Percentiles rank a stretch among this genome's conserved stretches.
Evolutionary conservation across 225 moss, liverwort and hornwort genomes (phyloP).

Genomic region (Polytrichum formosum): DNA sequence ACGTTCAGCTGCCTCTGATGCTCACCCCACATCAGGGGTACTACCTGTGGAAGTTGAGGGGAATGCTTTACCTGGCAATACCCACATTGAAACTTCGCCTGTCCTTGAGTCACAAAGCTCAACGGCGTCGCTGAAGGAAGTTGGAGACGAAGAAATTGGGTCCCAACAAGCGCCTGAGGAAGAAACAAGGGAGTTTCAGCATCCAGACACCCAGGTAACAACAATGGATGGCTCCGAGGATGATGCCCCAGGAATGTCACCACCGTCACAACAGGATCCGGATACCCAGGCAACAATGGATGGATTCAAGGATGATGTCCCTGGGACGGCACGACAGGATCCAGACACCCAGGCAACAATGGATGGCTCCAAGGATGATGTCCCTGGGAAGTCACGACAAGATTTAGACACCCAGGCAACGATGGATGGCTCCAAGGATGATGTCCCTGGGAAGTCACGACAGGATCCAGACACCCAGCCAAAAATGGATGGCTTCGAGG

Average conservation of each 20-base stretch:
- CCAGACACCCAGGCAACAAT: too few relatives aligned
- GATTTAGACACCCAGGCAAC: neutral
- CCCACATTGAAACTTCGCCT: conserved; percentile 7
- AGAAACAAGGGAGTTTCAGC: neutral
- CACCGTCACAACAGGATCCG: neutral
- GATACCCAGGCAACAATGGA: neutral
- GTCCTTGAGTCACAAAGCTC: conserved; percentile 30
- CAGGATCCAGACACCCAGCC: neutral
- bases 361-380: neutral
- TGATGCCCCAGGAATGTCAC: neutral
- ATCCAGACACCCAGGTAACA: neutral
- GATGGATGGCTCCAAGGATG: neutral
- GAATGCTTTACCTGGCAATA: neutral
- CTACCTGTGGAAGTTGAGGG: neutral
- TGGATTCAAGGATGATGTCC: neutral
- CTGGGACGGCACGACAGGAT: neutral
- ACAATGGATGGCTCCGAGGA: conserved; percentile 2
- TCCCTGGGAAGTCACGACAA: neutral
- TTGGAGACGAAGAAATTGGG: neutral
- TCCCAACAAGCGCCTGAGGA: neutral
- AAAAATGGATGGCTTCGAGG: neutral
- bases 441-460: too few relatives aligned
- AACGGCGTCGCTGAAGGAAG: conserved; percentile 16
- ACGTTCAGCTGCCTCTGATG: neutral
- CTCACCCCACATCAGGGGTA: too few relatives aligned